Evolutionary conservation across 257 asterid species (phyloP), one percentile per base, ranked within the genome.

Genomic region (Gentiana straminea): DNA sequence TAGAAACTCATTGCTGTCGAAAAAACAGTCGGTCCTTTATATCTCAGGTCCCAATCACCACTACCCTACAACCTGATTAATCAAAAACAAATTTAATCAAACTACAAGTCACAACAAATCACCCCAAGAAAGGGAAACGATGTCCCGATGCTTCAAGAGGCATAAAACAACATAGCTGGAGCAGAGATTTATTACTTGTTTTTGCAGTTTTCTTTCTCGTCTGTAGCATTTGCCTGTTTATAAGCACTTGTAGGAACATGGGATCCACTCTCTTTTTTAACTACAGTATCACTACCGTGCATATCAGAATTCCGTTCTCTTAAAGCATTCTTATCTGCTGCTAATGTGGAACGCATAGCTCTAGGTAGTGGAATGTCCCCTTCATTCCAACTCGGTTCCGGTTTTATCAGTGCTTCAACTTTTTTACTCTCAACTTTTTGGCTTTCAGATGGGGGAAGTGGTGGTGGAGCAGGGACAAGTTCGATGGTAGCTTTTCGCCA

Each of bases 401-500:
- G 69, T 58, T 81, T 77, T 38, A 64, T 68, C 4, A 78, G 62
- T 36, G 61, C 68, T 63, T 73, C 84, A 34, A 41, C 49, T 45
- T 35, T 70, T 59, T 55, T 77, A 15, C 71, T 35, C 63, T 70
- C 80, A 58, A 41, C 46, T 41, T 41, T 10, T 41, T 41, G 46
- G 46, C 46, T 41, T 41, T 41, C 46, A 41, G 46, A 41, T 5
- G 46, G 80, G 5, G 52, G 75, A 44, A 13, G 71, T 33, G 81
- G 71, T 46, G 81, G 82, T 39, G 75, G 68, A 62, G 81, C 71
- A 45, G 98, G 89, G 58, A 91, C 96, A 15, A 91, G 90, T 71
- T 85, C 93, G 68, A 91, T 87, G 1, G 73, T 69, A 1, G 94
- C 72, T 70, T 80, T 84, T 60, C 83, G 76, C 98, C 97, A 87